phyloP scores from a whole-genome alignment of 192 early-diverging fungal genomes.

The Kickxella alabastrina region DNA sequence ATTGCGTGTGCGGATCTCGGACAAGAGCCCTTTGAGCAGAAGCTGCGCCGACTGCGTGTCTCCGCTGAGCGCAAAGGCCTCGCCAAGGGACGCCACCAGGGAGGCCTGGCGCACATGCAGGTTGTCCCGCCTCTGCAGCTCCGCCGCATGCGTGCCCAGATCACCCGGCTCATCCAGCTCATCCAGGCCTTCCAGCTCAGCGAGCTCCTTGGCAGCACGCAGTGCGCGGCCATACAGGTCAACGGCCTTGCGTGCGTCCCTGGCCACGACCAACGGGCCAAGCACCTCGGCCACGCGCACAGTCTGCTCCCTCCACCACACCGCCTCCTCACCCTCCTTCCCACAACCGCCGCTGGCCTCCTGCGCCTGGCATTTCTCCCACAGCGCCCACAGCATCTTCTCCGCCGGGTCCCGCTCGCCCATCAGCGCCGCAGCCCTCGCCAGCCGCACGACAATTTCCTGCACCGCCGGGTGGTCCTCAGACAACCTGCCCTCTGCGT shows the following conservation, averaged over 20 bases:
- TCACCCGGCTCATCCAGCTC: too few relatives aligned
- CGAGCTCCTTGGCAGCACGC: constrained; percentile 15
- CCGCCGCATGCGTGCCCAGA: neutral
- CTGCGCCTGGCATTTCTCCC: constrained; percentile 7
- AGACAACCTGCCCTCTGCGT: constrained; percentile 16
- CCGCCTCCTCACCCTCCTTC: neutral
- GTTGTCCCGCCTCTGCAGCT: constrained; percentile 1
- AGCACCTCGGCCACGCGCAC: constrained; percentile 17
- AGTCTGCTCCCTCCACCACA: constrained; percentile 12
- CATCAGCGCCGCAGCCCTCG: constrained; percentile 19
- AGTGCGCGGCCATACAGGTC: constrained; percentile 26
- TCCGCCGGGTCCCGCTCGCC: constrained; percentile 29
- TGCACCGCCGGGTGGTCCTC: constrained; percentile 29
- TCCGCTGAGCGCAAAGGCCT: constrained; percentile 37
- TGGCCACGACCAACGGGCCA: constrained; percentile 18
- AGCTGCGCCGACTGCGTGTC: constrained; percentile 16
- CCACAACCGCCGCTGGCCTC: too few relatives aligned
- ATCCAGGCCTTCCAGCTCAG: too few relatives aligned
- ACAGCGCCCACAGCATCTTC: constrained; percentile 17
- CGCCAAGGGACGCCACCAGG: constrained; percentile 34
- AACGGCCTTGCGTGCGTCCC: constrained; percentile 2
- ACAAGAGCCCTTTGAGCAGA: constrained; percentile 22
- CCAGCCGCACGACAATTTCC: constrained; percentile 33
- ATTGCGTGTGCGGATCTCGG: constrained; percentile 15
- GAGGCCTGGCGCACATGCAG: constrained; percentile 17